These are phyloP conservation scores for Thermochaetoides thermophila DNA, from an alignment of 495 filamentous ascomycete species.

Conservation along the genomic window DNA sequence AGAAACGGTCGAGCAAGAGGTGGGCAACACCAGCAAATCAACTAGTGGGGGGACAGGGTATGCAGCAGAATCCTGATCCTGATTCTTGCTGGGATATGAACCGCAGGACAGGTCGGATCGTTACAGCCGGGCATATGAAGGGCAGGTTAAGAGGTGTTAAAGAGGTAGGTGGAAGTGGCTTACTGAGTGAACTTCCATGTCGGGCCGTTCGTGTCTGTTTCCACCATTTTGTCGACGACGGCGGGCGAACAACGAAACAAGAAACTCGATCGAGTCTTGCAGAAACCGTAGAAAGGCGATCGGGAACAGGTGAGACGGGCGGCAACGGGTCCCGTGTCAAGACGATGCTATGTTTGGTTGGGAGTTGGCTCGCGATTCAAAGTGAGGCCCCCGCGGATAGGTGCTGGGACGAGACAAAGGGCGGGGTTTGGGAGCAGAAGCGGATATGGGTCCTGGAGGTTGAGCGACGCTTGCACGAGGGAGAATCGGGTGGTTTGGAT, in stretches of 20 bases:
- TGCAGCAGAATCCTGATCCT: neutral
- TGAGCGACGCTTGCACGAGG: slow-evolving; percentile 4
- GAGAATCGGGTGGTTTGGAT: neutral
- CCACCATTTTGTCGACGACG: slow-evolving; percentile 64
- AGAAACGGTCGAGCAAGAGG: too few species aligned
- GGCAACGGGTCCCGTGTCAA: too few species aligned
- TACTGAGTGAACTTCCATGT: slow-evolving; percentile 99
- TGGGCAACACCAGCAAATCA: too few species aligned
- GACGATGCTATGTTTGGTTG: too few species aligned
- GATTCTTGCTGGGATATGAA: neutral
- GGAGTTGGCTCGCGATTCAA: neutral
- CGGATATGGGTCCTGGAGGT: slow-evolving; percentile 1
- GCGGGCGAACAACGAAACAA: slow-evolving; percentile 9
- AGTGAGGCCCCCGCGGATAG: slow-evolving; percentile 1
- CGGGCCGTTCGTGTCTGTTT: slow-evolving; percentile 80
- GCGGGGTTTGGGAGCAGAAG: too few species aligned
- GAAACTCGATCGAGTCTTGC: too few species aligned
- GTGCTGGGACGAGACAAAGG: slow-evolving; percentile 1
- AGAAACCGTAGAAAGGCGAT: too few species aligned
- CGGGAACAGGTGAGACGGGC: slow-evolving; percentile 9
- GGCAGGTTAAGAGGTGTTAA: neutral
- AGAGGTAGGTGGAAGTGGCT: slow-evolving; percentile 22
- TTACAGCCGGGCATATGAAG: neutral
- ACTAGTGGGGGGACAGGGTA: slow-evolving; percentile 1
- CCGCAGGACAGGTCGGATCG: too few species aligned